These are phyloP conservation scores for Halophytophthora batemanensis DNA, from an alignment of 352 stramenopile species.

Conservation along the genomic window DNA sequence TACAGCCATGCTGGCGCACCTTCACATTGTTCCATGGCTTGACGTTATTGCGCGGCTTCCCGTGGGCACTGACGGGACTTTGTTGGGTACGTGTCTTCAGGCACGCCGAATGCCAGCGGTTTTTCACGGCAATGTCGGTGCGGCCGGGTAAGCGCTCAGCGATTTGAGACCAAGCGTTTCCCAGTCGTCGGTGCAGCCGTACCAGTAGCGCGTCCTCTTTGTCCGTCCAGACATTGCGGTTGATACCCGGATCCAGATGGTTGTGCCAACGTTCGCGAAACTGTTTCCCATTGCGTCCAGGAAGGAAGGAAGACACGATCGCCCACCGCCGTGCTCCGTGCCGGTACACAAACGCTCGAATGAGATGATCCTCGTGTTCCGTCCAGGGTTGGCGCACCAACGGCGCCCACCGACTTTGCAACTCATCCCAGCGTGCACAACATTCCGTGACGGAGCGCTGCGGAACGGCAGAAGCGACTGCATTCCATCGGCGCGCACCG, in stretches of 20 bases:
- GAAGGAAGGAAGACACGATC: conserved; percentile 55
- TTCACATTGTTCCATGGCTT: too few species aligned
- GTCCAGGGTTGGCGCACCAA: conserved; percentile 39
- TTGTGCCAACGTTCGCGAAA: conserved; percentile 57
- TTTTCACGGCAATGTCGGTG: conserved; percentile 56
- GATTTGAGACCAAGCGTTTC: conserved; percentile 52
- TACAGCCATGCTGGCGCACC: background rate
- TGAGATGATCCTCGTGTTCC: conserved; percentile 35
- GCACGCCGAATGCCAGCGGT: conserved; percentile 39
- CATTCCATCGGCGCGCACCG: conserved; percentile 20
- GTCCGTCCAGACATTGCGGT: conserved; percentile 26
- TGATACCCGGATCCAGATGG: conserved; percentile 41
- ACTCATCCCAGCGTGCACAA: conserved; percentile 32
- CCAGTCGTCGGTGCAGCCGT: conserved; percentile 23
- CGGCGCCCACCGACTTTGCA: conserved; percentile 29
- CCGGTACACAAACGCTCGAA: conserved; percentile 33
- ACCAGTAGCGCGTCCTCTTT: conserved; percentile 38
- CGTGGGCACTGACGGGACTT: too few species aligned
- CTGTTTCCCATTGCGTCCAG: conserved; percentile 63
- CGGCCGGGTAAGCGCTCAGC: conserved; percentile 37
- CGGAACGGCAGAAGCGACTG: conserved; percentile 3
- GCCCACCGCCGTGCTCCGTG: conserved; percentile 53
- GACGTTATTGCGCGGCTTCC: too few species aligned
- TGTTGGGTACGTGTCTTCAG: conserved; percentile 4
- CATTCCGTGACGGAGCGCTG: conserved; percentile 17